Evolutionary conservation across 495 filamentous ascomycete species (phyloP).

Genomic region (Neurospora tetraspora): DNA sequence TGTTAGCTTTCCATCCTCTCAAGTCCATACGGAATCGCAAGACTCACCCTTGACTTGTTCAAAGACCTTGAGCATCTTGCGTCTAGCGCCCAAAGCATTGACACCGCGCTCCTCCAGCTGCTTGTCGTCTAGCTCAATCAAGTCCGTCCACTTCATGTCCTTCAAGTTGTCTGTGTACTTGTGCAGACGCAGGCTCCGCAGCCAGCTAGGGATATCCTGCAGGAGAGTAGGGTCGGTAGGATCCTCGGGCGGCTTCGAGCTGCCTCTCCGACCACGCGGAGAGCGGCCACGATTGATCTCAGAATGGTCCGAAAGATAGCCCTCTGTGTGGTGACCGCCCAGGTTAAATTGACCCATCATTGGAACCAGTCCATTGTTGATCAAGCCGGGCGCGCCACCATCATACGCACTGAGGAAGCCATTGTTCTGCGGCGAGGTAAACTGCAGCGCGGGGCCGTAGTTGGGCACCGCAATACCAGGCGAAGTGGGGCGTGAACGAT

Average conservation of each 20-base stretch:
- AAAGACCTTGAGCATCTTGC: slow-evolving; percentile 99
- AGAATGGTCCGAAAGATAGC: slow-evolving; percentile 91
- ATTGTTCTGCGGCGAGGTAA: slow-evolving; percentile 88
- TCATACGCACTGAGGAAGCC: slow-evolving; percentile 90
- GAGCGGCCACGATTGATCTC: slow-evolving; percentile 84
- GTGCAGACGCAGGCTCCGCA: slow-evolving; percentile 88
- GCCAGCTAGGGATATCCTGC: slow-evolving; percentile 93
- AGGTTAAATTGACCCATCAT: slow-evolving; percentile 67
- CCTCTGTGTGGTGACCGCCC: slow-evolving; percentile 50
- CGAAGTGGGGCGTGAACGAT: slow-evolving; percentile 85
- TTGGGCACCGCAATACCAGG: slow-evolving; percentile 79
- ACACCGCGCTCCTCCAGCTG: slow-evolving; percentile 88
- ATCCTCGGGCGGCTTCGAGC: slow-evolving; percentile 95
- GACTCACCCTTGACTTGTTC: slow-evolving; percentile 74
- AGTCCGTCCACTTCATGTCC: slow-evolving; percentile 91
- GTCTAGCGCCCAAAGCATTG: slow-evolving; percentile 85
- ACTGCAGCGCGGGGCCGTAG: slow-evolving; percentile 55
- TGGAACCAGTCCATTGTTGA: slow-evolving; percentile 63
- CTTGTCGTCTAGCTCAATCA: slow-evolving; percentile 87
- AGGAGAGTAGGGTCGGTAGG: slow-evolving; percentile 84
- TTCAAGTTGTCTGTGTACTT: slow-evolving; percentile 99
- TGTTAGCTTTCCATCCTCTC: slow-evolving; percentile 5
- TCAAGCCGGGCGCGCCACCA: slow-evolving; percentile 50
- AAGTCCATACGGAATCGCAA: neutral
- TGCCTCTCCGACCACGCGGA: slow-evolving; percentile 84